Conservation (phyloP, 768 basidiomycete genomes). For the Rhodocollybia butyracea region DNA sequence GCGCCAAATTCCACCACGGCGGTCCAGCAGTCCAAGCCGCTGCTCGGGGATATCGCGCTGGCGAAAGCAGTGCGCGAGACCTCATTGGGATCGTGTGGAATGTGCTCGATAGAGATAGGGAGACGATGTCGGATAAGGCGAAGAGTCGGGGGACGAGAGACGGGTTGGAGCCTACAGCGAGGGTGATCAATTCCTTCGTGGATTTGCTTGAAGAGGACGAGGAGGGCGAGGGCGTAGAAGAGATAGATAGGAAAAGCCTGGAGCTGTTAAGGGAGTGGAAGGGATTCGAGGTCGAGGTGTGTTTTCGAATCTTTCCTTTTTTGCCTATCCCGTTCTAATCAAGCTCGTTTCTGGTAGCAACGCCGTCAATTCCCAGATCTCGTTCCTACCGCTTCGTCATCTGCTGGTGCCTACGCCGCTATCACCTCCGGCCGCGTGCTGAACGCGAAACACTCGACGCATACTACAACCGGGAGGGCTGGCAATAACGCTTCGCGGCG, state of each 20-base stretch:
- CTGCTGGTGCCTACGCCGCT: slow-evolving; percentile 57
- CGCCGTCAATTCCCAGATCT: slow-evolving; percentile 84
- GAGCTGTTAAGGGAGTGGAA: slow-evolving; percentile 78
- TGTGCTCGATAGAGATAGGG: slow-evolving; percentile 50
- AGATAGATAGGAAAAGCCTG: slow-evolving; percentile 50
- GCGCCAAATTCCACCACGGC: slow-evolving; percentile 56
- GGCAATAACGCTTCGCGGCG: slow-evolving; percentile 33
- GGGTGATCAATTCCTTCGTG: slow-evolving; percentile 68
- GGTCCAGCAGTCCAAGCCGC: slow-evolving; percentile 67
- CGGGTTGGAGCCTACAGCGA: slow-evolving; percentile 64
- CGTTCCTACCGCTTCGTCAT: slow-evolving; percentile 44
- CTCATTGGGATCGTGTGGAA: slow-evolving; percentile 89
- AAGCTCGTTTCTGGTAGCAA: slow-evolving; percentile 59
- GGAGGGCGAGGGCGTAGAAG: background rate
- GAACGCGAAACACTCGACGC: slow-evolving; percentile 76
- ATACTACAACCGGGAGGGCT: slow-evolving; percentile 37
- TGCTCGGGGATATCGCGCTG: slow-evolving; percentile 70
- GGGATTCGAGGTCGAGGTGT: slow-evolving; percentile 70
- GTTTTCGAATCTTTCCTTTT: background rate
- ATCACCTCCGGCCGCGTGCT: slow-evolving; percentile 81
- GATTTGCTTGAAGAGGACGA: slow-evolving; percentile 82
- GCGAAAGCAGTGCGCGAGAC: slow-evolving; percentile 80
- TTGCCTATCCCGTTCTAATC: background rate
- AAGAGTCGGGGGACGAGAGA: too few species aligned
- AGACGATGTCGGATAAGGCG: background rate